Conservation (phyloP, 2,329 filamentous ascomycete species). For the Paecilomyces sp. region DNA sequence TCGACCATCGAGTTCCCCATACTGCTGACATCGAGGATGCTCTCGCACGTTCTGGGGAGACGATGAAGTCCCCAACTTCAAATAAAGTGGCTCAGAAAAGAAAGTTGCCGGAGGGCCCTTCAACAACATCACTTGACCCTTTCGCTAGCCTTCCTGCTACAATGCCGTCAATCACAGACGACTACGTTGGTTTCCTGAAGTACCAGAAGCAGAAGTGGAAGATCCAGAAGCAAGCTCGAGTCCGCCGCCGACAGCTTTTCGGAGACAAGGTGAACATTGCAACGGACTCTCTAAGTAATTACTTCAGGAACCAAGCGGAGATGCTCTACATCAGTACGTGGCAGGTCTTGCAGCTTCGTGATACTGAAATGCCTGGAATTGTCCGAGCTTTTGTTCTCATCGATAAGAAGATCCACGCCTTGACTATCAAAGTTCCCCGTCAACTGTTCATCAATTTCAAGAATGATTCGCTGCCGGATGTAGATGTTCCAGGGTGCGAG, state of each 20-base stretch:
- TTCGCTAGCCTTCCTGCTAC: slow-evolving; percentile 72
- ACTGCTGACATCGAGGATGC: slow-evolving; percentile 68
- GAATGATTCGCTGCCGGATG: slow-evolving; percentile 75
- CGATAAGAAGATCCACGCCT: slow-evolving; percentile 78
- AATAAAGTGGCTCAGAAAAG: slow-evolving; percentile 56
- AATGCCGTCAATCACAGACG: slow-evolving; percentile 77
- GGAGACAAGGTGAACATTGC: slow-evolving; percentile 66
- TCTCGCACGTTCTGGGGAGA: slow-evolving; percentile 60
- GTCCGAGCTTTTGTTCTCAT: slow-evolving; percentile 88
- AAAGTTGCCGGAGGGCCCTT: slow-evolving; percentile 62
- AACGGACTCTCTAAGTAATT: slow-evolving; percentile 56
- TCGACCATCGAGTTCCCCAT: slow-evolving; percentile 50
- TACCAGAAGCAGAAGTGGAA: slow-evolving; percentile 99
- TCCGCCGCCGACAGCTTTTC: slow-evolving; percentile 81
- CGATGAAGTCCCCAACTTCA: slow-evolving; percentile 56
- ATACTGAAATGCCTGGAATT: slow-evolving; percentile 76
- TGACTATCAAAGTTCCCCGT: slow-evolving; percentile 84
- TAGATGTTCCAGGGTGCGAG: slow-evolving; percentile 75
- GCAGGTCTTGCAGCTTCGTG: slow-evolving; percentile 83
- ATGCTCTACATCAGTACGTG: slow-evolving; percentile 84
- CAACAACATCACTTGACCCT: slow-evolving; percentile 61
- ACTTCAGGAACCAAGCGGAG: slow-evolving; percentile 90
- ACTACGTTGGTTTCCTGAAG: slow-evolving; percentile 80
- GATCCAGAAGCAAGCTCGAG: slow-evolving; percentile 84
- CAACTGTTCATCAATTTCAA: slow-evolving; percentile 90